Base-by-base conservation (phyloP, 2,329 filamentous ascomycete genomes). In the Setomelanomma holmii region DNA sequence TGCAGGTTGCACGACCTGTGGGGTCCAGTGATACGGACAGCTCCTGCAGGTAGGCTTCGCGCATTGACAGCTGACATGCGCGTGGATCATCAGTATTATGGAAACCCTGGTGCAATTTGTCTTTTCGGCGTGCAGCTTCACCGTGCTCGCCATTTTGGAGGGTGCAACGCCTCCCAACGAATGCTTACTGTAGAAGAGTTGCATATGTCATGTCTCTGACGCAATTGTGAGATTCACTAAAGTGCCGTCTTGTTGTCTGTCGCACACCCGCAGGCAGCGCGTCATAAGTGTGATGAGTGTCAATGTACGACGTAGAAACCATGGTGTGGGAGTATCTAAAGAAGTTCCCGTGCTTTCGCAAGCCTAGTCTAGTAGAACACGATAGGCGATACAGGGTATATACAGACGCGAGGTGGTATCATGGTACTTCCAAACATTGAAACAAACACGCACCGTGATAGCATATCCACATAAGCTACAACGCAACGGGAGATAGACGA, bases 341-440 rank as follows among this genome's bases (percentile, higher is more conserved):
- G 27, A 11, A 14, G 22, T 40, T 60, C 63, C 58, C 61, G 64
- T 66, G 46, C 60, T 53, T 38, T n/a, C 52, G 50, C 39, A 16
- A 45, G n/a, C 27, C 38, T 53, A 34, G 44, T 63, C 36, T 61
- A 63, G 55, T 46, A 53, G 36, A 63, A 53, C 40, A 58, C 35
- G 19, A 49, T 54, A 52, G 39, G 51, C 43, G 53, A 54, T 58
- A 65, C 53, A 64, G 53, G 49, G 63, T 53, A 64, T 52, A 64
- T 54, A 58, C 53, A 61, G 58, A 55, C 55, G 53, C 61, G 50
- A 58, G 56, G 34, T 36, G 65, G 66, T 69, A 69, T 69, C 61
- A 55, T 55, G 56, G 58, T 53, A 49, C 22, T 47, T 43, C 36
- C 38, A 39, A 58, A 23, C 44, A n/a, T n/a, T n/a, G n/a, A n/a